Base-by-base conservation (phyloP, 805 yeast species). In the Zygoascus tannicola region DNA sequence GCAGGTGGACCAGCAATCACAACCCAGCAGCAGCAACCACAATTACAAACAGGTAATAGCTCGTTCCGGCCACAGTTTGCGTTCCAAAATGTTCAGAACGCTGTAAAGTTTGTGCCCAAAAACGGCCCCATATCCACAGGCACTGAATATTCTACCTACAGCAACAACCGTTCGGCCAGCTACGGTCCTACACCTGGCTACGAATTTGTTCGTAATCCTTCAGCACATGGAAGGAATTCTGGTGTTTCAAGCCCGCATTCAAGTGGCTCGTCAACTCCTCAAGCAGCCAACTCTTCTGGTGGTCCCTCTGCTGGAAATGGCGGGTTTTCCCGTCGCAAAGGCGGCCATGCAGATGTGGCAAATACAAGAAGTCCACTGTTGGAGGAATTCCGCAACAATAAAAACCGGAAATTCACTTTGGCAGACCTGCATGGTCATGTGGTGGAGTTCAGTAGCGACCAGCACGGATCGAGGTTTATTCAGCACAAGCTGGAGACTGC, bases 391-490 rank as follows among this genome's bases (percentile, higher is more conserved):
- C 75, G 95, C 42, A 73, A 77, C 47, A 80, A 78, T 56, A 69
- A 70, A 50, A 71, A 70, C 45, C 80, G 76, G 39, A 77, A 78
- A 48, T 81, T 77, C 58, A 70, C 70, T 23, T 68, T 92, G 52
- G 75, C 72, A 47, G 94, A 85, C 57, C 79, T 90, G 30, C 75
- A 78, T 52, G 95, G 95, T 5, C 87, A 82, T 59, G 92, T 92
- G 4, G 71, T 83, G 47, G 97, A 90, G 62, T 90, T 92, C 55
- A 78, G 95, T 41, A 85, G 85, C 52, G 98, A 92, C 65, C 99
- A 92, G 65, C 94, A 87, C 60, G 99, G 99, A 2, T 88, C 97
- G 3, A 73, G 99, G 51, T 92, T 90, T 56, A 90, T 92, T 50
- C 99, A 92, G 65, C 95, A 88, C 55, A 81, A 83, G 56, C 68